Evolutionary conservation across 1,284 basidiomycete species (phyloP), one percentile per base, ranked within the genome.

Genomic region (Puccinia novopanici): DNA sequence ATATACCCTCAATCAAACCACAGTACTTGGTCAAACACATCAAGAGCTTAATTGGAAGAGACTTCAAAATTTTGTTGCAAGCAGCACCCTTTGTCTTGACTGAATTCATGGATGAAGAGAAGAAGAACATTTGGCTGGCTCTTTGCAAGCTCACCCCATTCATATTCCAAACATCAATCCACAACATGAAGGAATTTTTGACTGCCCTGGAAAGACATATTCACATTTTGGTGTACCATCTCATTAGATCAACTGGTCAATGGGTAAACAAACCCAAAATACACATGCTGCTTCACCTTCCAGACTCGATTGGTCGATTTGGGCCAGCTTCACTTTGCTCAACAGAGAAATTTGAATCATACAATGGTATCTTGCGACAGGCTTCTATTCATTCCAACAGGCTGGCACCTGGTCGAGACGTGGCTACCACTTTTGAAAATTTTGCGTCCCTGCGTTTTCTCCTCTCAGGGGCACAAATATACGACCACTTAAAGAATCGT

Each of bases 191-290:
- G 37, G 24, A 12, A 10, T 85, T 86, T 80, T 6, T 84, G 27
- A 85, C 86, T 70, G 40, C 85, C 84, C n/a, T 71, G 10, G 52
- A 83, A 9, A 3, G 48, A 1, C 84, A 82, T 54, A 86, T 87
- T 30, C 48, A 86, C 0, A 34, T 83, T 13, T 86, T 87, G 72
- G 82, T 87, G 0, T 34, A 84, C 0, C 81, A 82, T 9, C 84
- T 85, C 0, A 84, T 84, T 0, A 75, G 48, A 0, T 86, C 84
- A 84, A 85, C 84, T 1, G 71, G 72, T 6, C 83, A 81, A 0
- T 87, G 86, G 87, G 86, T 87, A 79, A 87, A 87, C 81, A 87
- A 88, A 78, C 85, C 86, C 0, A 88, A 88, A 75, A 87, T 85
- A 45, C 84, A 85, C 54, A 76, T 85, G 19, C 15, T 85, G 2